Conservation (phyloP, 2,329 filamentous ascomycete species). For the Periconia macrospinosa region DNA sequence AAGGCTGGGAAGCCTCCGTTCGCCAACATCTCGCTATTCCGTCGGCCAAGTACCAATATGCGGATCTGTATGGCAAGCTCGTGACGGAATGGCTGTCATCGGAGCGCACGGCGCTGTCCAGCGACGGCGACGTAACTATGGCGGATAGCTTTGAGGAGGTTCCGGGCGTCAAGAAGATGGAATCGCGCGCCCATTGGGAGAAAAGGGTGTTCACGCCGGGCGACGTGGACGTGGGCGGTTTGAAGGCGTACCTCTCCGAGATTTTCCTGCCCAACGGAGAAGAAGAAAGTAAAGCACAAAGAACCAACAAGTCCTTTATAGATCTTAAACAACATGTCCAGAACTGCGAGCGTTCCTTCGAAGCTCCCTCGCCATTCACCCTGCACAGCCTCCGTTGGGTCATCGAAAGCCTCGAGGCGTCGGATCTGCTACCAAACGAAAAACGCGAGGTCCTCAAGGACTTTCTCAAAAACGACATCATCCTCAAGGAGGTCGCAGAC, state of each 20-base stretch:
- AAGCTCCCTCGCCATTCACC: constrained; percentile 34
- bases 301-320: constrained; percentile 15
- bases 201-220: constrained; percentile 34
- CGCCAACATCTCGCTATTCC: constrained; percentile 37
- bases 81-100: constrained; percentile 41
- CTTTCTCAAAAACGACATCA: constrained; percentile 34
- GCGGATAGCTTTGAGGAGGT: constrained; percentile 34
- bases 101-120: constrained; percentile 16
- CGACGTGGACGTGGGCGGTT: constrained; percentile 18
- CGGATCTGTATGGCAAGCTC: constrained; percentile 38
- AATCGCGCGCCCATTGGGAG: constrained; percentile 34
- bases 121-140: constrained; percentile 28
- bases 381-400: constrained; percentile 40
- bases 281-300: constrained; percentile 16
- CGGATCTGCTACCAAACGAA: constrained; percentile 48
- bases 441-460: constrained; percentile 39
- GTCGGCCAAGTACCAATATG: constrained; percentile 40
- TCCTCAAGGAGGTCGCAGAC: constrained; percentile 33
- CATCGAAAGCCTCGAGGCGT: constrained; percentile 48
- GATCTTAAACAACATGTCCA: constrained; percentile 20
- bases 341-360: constrained; percentile 24
- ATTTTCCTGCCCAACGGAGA: constrained; percentile 15
- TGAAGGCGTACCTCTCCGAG: constrained; percentile 26
- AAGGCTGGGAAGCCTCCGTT: constrained; percentile 35
- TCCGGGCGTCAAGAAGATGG: constrained; percentile 31